Conservation (phyloP, 495 filamentous ascomycete genomes). For the Apiosordaria backusii region DNA sequence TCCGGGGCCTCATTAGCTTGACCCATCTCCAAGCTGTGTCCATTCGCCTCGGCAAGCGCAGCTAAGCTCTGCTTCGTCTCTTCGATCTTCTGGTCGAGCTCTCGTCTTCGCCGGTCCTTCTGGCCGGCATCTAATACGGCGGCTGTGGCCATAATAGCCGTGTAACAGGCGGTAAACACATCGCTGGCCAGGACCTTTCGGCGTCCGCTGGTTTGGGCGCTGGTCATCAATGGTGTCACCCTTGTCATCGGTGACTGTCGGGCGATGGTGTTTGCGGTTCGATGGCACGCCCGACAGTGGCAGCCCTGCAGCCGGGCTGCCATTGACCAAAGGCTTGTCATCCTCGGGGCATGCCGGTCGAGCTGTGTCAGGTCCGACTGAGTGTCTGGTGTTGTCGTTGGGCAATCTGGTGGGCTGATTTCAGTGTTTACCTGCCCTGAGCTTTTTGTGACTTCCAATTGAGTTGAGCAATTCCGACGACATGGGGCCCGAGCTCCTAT, state of each 20-base stretch:
- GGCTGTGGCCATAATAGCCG: conserved; percentile 69
- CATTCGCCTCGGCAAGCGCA: not conserved
- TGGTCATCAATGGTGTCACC: conserved; percentile 11
- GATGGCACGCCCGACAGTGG: conserved; percentile 61
- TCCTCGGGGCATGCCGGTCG: conserved; percentile 44
- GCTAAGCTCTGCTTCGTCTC: conserved; percentile 32
- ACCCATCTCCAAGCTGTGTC: not conserved
- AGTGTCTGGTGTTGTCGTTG: not conserved
- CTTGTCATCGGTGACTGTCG: conserved; percentile 3
- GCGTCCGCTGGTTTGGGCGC: conserved; percentile 35
- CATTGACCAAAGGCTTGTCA: conserved; percentile 72
- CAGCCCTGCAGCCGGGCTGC: conserved; percentile 61
- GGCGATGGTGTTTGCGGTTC: conserved; percentile 42
- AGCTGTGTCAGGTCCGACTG: conserved; percentile 14
- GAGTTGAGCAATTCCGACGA: not conserved
- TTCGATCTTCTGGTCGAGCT: conserved; percentile 59
- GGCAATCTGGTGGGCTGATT: conserved; percentile 7
- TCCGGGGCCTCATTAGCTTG: not conserved
- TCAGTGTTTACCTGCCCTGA: not conserved
- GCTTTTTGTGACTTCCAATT: not conserved
- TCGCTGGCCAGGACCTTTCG: conserved; percentile 55
- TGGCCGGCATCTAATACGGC: conserved; percentile 60
- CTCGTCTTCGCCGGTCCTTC: conserved; percentile 58
- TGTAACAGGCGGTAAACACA: conserved; percentile 67
- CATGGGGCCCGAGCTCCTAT: not conserved